Percentiles rank a stretch among this genome's conserved stretches.
Evolutionary conservation across 2,329 filamentous ascomycete genomes (phyloP).

Genomic region (Diplodia mutila): DNA sequence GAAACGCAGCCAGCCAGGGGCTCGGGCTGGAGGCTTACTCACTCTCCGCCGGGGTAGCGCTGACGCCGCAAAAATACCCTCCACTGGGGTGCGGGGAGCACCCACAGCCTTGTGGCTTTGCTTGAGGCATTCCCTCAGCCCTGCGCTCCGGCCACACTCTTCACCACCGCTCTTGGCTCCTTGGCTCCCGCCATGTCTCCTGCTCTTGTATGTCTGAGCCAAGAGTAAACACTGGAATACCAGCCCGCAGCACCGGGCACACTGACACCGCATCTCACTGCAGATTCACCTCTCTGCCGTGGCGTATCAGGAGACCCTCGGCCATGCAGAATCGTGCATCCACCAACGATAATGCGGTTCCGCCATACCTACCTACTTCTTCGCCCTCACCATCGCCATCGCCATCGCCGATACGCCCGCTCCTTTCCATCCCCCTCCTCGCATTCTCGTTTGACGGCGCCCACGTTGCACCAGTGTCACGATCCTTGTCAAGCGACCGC

Average conservation of each 20-base stretch:
- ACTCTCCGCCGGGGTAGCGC: background rate
- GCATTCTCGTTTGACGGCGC: background rate
- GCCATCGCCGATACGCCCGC: background rate
- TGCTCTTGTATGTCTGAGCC: background rate
- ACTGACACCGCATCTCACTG: slow-evolving; percentile 11
- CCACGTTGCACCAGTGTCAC: background rate
- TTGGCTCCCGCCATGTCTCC: background rate
- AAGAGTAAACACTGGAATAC: background rate
- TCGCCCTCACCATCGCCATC: background rate
- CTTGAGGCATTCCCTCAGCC: background rate
- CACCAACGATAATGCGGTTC: background rate
- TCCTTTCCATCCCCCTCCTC: too few relatives aligned
- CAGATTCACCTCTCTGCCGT: background rate
- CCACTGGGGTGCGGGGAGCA: slow-evolving; percentile 1
- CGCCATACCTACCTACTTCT: background rate
- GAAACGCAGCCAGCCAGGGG: background rate
- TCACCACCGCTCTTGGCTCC: background rate
- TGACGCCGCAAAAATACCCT: slow-evolving; percentile 18
- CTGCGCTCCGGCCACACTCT: background rate
- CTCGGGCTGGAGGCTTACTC: background rate
- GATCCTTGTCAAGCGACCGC: background rate
- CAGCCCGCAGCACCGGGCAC: background rate
- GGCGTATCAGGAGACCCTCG: background rate
- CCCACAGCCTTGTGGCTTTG: slow-evolving; percentile 12
- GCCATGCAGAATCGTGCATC: background rate